Conservation (phyloP, 805 yeast species). For the Kuraishia molischiana region DNA sequence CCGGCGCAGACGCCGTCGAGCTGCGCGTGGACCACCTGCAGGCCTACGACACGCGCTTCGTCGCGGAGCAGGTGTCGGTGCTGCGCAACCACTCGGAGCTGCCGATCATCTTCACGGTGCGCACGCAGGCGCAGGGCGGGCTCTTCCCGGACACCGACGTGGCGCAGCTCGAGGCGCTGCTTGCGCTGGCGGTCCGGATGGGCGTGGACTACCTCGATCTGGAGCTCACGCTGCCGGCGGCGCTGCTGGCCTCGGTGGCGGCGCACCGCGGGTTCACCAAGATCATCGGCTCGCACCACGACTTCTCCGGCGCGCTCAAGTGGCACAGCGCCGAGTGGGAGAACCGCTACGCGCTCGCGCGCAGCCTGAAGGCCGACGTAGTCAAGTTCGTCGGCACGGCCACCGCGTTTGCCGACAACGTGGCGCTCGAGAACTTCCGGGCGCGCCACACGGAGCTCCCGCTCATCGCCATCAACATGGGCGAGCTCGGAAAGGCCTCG, state of each 20-base stretch:
- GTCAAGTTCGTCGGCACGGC: conserved; percentile 84
- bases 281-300: conserved; percentile 80
- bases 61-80: conserved; percentile 63
- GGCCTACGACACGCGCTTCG: conserved; percentile 39
- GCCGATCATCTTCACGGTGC: conserved; percentile 76
- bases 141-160: conserved; percentile 52
- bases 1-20: conserved; percentile 79
- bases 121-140: conserved; percentile 80
- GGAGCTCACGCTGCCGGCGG: conserved; percentile 60
- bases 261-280: conserved; percentile 49
- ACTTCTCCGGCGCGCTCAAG: conserved; percentile 46
- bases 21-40: conserved; percentile 67
- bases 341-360: conserved; percentile 58
- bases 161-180: conserved; percentile 37
- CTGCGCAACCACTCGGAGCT: conserved; percentile 54
- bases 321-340: conserved; percentile 76
- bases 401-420: conserved; percentile 50
- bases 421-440: conserved; percentile 63
- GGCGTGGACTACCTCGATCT: conserved; percentile 80
- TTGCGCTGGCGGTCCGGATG: conserved; percentile 54
- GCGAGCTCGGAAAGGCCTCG: conserved; percentile 66
- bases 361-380: conserved; percentile 55
- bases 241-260: conserved; percentile 40
- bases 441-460: conserved; percentile 44
- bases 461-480: conserved; percentile 78